Conservation (phyloP, 2,329 filamentous ascomycete species). For the Metarhizium guizhouense region DNA sequence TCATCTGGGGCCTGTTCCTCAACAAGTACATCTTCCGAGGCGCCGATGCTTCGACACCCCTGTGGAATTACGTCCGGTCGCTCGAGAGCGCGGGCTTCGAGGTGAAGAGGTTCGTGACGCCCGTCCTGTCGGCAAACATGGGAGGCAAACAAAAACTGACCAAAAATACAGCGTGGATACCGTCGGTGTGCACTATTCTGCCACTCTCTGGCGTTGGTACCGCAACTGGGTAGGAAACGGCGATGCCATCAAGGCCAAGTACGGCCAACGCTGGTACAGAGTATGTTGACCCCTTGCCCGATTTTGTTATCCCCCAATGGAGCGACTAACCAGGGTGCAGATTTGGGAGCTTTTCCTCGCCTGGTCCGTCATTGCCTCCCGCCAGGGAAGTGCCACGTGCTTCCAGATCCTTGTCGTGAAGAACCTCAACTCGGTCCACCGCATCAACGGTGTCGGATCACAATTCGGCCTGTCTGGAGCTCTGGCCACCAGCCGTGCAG, state of each 20-base stretch:
- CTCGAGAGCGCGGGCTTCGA: constrained; percentile 61
- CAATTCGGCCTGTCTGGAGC: constrained; percentile 65
- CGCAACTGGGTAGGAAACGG: constrained; percentile 91
- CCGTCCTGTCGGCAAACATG: too few species aligned
- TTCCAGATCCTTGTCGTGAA: constrained; percentile 82
- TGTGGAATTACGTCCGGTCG: constrained; percentile 72
- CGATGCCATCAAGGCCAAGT: constrained; percentile 85
- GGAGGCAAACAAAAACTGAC: not conserved
- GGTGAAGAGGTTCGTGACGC: constrained; percentile 51
- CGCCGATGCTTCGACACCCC: constrained; percentile 83
- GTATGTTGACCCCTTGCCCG: constrained; percentile 37
- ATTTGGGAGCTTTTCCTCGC: constrained; percentile 92
- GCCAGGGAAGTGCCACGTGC: constrained; percentile 77
- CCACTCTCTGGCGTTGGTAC: constrained; percentile 94
- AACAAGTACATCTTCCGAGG: constrained; percentile 98
- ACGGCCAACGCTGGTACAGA: constrained; percentile 85
- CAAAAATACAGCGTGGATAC: constrained; percentile 56
- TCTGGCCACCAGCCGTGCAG: constrained; percentile 22
- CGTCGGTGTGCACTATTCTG: constrained; percentile 87
- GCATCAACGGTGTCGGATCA: constrained; percentile 61
- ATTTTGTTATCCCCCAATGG: not conserved
- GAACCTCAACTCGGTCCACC: constrained; percentile 82
- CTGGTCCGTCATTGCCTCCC: constrained; percentile 73
- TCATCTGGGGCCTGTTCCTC: constrained; percentile 95
- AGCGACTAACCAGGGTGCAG: constrained; percentile 29